phyloP scores from a whole-genome alignment of 179 eudicot species.

The Carnegiea gigantea region DNA sequence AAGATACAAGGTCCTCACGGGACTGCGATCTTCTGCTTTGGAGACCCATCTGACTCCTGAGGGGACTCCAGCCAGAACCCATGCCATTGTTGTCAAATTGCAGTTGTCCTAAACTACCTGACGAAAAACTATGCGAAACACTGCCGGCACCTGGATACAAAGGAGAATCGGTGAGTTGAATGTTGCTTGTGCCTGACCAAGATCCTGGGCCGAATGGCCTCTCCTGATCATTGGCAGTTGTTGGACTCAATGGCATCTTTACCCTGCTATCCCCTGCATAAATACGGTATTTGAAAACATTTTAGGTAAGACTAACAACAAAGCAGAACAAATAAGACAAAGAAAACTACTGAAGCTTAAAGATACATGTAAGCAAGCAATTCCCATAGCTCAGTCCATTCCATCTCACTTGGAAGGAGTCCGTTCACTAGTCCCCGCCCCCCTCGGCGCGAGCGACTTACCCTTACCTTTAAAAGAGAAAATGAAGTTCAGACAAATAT shows the following conservation, averaged over 20 bases:
- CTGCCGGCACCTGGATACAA: slow-evolving; percentile 58
- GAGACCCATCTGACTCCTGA: slow-evolving; percentile 76
- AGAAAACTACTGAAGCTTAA: background rate
- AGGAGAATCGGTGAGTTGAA: slow-evolving; percentile 71
- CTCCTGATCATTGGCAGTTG: slow-evolving; percentile 40
- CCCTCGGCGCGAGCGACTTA: no score
- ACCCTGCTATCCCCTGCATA: slow-evolving; percentile 76
- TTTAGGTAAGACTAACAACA: background rate
- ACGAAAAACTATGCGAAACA: slow-evolving; percentile 82
- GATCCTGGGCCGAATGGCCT: slow-evolving; percentile 8
- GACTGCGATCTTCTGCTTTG: slow-evolving; percentile 97
- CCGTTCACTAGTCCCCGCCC: no score
- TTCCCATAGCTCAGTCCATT: no score
- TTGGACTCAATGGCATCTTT: slow-evolving; percentile 92
- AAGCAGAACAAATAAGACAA: background rate
- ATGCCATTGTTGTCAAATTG: slow-evolving; percentile 63
- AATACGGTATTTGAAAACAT: background rate
- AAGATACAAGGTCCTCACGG: slow-evolving; percentile 83
- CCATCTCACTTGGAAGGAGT: background rate
- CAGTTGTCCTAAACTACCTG: slow-evolving; percentile 92
- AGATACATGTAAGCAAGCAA: background rate
- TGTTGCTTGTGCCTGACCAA: slow-evolving; percentile 31
- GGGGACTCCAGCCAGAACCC: slow-evolving; percentile 67
- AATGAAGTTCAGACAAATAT: no score
- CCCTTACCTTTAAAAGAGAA: no score